Base-by-base conservation (phyloP, 2,329 filamentous ascomycete species). In the Fusarium sp. region DNA sequence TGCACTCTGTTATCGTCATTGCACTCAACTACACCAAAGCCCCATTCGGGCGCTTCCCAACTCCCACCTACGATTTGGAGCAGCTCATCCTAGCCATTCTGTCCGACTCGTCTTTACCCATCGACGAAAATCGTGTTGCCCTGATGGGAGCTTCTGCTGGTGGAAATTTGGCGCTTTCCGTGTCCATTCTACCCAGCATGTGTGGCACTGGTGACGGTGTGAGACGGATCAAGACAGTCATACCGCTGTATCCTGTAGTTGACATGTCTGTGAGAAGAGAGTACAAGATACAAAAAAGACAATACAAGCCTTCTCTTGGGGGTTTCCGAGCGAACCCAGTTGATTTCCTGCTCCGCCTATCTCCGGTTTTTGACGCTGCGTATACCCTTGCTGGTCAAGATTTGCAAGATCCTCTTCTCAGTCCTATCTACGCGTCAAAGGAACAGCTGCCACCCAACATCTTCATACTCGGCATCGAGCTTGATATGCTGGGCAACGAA, bases 1-100 rank as follows among this genome's bases (percentile, higher is more conserved):
- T 67, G 37, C 38, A 69, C 6, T 69, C 54, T 0, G 30, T 61
- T 3, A 11, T 68, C 4, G 59, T 68, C n/a, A 9, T 68, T 2
- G 59, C 65, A 7, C 12, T 68, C 1, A 60, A 69, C 18, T 68
- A 68, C 26, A 40, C 41, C 13, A 69, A 68, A 23, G 51, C 65
- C 2, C 65, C 65, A 1, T 30, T 6, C 3, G 28, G 8, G 3
- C 54, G 38, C 16, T 68, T 68, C 3, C 65, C 65, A 23, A 40
- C 45, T 0, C 54, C 65, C 0, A 50, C 13, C 8, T 69, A 65
- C n/a, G 65, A 68, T 12, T 30, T 69, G 0, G 65, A 68, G 23
- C 53, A 64, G 15, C 49, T 68, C 2, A 38, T 68, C 4, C 6
- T 68, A 0, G 65, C 65, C 1, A 20, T 38, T 4, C 13, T 68